Evolutionary conservation across 2,329 filamentous ascomycete genomes (phyloP).

Genomic region (Apiospora malaysiana): DNA sequence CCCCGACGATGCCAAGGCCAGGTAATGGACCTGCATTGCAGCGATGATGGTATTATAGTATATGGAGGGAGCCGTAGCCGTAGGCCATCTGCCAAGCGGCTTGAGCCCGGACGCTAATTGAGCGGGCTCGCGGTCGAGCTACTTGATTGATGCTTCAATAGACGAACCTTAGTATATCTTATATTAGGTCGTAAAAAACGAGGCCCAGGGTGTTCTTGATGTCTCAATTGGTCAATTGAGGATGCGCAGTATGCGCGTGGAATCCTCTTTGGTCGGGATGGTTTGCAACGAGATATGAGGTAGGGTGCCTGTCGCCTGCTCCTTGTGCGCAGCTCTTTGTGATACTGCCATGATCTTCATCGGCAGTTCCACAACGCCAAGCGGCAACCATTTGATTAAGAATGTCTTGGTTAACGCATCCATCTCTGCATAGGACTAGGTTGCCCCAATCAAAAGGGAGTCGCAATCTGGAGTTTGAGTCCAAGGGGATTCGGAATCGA

Average conservation of each 20-base stretch:
- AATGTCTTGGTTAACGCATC: background rate
- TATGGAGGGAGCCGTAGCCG: background rate
- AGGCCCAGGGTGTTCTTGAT: no score
- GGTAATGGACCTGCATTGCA: background rate
- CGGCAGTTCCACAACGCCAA: background rate
- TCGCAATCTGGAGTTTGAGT: background rate
- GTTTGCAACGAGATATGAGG: no score
- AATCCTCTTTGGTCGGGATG: no score
- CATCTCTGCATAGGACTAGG: background rate
- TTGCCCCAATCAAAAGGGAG: background rate
- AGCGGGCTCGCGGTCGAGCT: background rate
- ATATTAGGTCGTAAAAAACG: no score
- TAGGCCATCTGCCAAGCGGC: background rate
- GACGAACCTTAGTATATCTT: background rate
- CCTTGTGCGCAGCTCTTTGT: background rate
- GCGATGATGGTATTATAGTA: background rate
- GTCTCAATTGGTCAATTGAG: no score
- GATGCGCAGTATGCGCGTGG: no score
- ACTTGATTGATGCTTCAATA: no score
- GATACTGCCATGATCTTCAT: background rate
- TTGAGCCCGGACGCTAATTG: background rate
- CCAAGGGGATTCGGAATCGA: background rate
- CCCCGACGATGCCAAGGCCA: background rate
- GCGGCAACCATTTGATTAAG: background rate
- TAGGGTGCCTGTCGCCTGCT: background rate